Evolutionary conservation across 495 filamentous ascomycete species (phyloP).

Genomic region (Podospora bellae-mahoneyi): DNA sequence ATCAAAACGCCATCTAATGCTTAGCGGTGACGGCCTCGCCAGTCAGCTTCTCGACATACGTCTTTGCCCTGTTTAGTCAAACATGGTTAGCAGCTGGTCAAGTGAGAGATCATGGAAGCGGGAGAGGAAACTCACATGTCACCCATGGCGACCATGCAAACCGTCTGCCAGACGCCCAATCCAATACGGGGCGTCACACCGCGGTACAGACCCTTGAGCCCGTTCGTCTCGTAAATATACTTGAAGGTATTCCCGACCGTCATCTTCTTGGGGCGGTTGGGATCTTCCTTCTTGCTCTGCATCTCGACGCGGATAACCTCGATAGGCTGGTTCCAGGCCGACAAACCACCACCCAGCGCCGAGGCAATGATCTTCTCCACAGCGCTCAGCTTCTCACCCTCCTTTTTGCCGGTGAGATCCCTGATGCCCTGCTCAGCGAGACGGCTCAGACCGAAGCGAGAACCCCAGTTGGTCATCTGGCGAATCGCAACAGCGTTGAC

Average conservation of each 20-base stretch:
- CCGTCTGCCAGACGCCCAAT: constrained; percentile 96
- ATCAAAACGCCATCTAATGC: constrained; percentile 63
- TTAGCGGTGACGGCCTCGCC: constrained; percentile 93
- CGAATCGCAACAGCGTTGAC: constrained; percentile 98
- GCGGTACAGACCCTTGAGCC: constrained; percentile 89
- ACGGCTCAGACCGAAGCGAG: constrained; percentile 86
- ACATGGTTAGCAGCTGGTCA: background rate
- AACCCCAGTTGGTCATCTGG: constrained; percentile 99
- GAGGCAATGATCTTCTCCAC: constrained; percentile 88
- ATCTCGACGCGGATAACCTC: constrained; percentile 99
- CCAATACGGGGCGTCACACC: constrained; percentile 92
- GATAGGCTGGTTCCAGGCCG: constrained; percentile 99
- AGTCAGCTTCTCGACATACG: constrained; percentile 94
- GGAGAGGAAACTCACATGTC: constrained; percentile 58
- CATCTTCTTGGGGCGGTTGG: constrained; percentile 97
- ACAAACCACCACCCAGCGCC: constrained; percentile 85
- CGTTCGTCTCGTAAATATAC: constrained; percentile 90
- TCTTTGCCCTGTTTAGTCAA: constrained; percentile 71
- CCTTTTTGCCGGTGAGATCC: constrained; percentile 72
- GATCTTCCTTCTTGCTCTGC: constrained; percentile 97
- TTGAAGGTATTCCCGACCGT: constrained; percentile 88
- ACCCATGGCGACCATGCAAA: constrained; percentile 87
- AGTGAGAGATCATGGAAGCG: background rate
- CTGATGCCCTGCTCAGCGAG: constrained; percentile 89
- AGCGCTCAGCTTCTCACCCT: constrained; percentile 68